A percentile compares a stretch with the other conserved stretches of the same genome.
Conservation (phyloP, 2,329 filamentous ascomycete genomes). For the Curvularia spicifera region DNA sequence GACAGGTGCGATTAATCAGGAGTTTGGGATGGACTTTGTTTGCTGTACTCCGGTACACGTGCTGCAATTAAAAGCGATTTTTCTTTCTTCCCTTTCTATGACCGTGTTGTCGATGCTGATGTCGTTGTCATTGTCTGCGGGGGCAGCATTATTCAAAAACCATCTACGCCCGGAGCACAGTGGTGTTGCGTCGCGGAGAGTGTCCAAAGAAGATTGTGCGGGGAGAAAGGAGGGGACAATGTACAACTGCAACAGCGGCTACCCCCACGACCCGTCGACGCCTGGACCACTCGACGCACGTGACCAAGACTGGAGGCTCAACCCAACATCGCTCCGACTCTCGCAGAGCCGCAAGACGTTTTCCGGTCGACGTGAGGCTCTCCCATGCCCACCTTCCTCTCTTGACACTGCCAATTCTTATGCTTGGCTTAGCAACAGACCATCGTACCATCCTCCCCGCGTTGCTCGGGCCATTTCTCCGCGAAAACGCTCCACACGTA, state of each 20-base stretch:
- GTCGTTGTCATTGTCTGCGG: neutral
- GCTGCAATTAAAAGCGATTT: constrained; percentile 27
- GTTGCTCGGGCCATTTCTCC: neutral
- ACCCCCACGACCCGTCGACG: constrained; percentile 15
- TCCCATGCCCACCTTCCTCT: neutral
- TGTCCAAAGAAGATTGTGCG: constrained; percentile 19
- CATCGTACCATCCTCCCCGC: constrained; percentile 1
- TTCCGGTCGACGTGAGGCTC: neutral
- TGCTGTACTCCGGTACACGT: constrained; percentile 26
- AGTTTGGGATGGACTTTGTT: constrained; percentile 31
- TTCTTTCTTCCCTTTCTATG: constrained; percentile 2
- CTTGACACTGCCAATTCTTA: constrained; percentile 1
- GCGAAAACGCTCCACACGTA: constrained; percentile 3
- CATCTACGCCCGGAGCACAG: neutral
- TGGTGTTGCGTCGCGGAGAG: neutral
- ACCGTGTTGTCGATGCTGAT: neutral
- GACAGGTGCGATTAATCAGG: constrained; percentile 23
- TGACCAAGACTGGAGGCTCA: constrained; percentile 19
- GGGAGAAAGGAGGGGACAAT: neutral
- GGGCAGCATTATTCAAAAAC: neutral
- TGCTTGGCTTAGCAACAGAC: constrained; percentile 10
- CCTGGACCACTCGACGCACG: constrained; percentile 22
- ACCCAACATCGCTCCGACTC: constrained; percentile 26
- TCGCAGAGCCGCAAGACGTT: neutral
- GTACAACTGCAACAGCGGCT: constrained; percentile 5